Percentiles rank a stretch among this genome's conserved stretches.
These are phyloP conservation scores for Myxozyma melibiosi DNA, from an alignment of 805 yeast genomes.

Conservation along the genomic window DNA sequence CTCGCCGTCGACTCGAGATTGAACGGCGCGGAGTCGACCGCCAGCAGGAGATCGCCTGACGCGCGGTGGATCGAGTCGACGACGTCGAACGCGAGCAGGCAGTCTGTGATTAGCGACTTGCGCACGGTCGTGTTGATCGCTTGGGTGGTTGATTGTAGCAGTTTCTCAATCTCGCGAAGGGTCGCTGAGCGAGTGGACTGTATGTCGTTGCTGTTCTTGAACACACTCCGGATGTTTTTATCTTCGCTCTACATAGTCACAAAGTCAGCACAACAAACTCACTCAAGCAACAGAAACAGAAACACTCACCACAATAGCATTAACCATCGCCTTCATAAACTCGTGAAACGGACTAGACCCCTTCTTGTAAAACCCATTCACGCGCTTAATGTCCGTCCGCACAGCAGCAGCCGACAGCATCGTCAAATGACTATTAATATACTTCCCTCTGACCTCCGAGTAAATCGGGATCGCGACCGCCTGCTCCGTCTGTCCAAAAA, in stretches of 20 bases:
- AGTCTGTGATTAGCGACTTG: constrained; percentile 50
- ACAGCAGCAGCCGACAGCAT: constrained; percentile 11
- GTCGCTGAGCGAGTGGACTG: constrained; percentile 22
- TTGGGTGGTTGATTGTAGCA: constrained; percentile 30
- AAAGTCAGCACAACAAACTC: not conserved
- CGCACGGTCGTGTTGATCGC: constrained; percentile 40
- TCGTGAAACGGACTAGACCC: constrained; percentile 20
- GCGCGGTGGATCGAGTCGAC: constrained; percentile 52
- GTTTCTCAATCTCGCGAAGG: constrained; percentile 34
- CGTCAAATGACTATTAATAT: constrained; percentile 7
- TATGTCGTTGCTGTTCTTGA: constrained; percentile 13
- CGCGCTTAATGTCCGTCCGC: constrained; percentile 12
- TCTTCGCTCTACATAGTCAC: constrained; percentile 21
- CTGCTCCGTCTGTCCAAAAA: constrained; percentile 21
- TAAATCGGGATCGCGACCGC: constrained; percentile 19
- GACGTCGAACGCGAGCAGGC: constrained; percentile 60
- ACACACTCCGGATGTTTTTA: constrained; percentile 8
- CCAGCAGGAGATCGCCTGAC: constrained; percentile 38
- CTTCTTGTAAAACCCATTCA: constrained; percentile 24
- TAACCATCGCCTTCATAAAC: constrained; percentile 9
- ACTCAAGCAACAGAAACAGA: not conserved
- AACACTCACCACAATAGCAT: constrained; percentile 10
- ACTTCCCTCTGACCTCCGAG: constrained; percentile 21
- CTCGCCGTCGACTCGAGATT: constrained; percentile 27
- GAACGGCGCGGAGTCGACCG: constrained; percentile 31